Base-by-base conservation (phyloP, 306 rosid genomes). In the Sechiopsis laciniata region DNA sequence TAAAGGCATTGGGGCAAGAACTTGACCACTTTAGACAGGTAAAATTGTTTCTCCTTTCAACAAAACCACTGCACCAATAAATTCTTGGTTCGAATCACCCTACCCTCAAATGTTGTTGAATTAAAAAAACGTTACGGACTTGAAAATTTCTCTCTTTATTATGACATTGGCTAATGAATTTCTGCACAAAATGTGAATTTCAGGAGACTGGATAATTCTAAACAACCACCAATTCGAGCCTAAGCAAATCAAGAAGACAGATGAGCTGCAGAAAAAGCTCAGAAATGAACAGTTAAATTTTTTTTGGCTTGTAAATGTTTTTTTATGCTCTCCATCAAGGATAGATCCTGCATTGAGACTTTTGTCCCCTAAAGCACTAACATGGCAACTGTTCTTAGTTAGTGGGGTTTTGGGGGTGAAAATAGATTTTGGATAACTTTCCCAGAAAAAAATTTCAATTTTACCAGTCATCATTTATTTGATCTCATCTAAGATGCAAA, bases 1-100 rank as follows among this genome's bases (percentile, higher is more conserved):
- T 79, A 83, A 85, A 88, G 87, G 82, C 88, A 82, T 87, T 78
- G 96, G 88, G 90, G 82, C 82, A 86, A 86, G 86, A 86, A 85
- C 84, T 83, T 81, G 83, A 81, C 85, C 80, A 87, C 96, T 90
- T 93, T 88, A 71, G 78, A 78, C 55, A 74, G 84, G 79, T 57
- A 20, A 19, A 1, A 57, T 53, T 58, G 42, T 72, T 16, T 29
- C 53, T 13, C 52, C 65, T 17, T 52, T 13, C 46, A 8, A 70
- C 58, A 70, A 70, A 21, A 22, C 58, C 74, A 26, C 29, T 26
- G 29, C 29, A 26, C 37, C 37, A 32, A 32, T 32, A 32, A 5
- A 5, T 32, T 32, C 4, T 32, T 2, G 37, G 3, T 32, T 32
- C 37, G 37, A 32, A 32, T 32, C 37, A 5, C 29, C 29, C 29